A percentile compares a stretch with the other conserved stretches of the same genome.
These are phyloP conservation scores for Lathyrus tuberosus DNA, from an alignment of 306 rosid genomes.

Conservation along the genomic window DNA sequence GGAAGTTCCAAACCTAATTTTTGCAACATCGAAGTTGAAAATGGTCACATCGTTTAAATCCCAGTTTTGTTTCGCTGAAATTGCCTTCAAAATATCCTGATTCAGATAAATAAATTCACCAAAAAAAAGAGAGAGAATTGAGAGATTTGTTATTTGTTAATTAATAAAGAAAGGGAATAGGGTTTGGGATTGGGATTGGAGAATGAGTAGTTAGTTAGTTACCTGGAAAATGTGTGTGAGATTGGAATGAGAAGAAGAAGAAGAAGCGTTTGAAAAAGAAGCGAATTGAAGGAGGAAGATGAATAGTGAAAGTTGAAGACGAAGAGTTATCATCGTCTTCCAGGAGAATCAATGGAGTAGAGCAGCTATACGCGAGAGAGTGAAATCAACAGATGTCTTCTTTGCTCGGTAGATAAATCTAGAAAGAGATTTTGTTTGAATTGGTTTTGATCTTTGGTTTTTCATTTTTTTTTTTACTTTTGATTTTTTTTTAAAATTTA, in stretches of 20 bases:
- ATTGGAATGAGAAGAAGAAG: constrained; percentile 38
- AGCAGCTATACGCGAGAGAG: background rate
- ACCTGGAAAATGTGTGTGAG: constrained; percentile 68
- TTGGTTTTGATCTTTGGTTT: background rate
- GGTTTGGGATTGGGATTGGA: background rate
- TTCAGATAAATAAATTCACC: background rate
- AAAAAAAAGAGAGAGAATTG: background rate
- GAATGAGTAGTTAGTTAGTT: background rate
- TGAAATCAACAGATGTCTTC: too few species aligned
- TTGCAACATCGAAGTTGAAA: constrained; percentile 55
- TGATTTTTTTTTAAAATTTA: too few species aligned
- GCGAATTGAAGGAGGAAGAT: constrained; percentile 46
- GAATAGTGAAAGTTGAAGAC: constrained; percentile 34
- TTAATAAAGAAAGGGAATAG: background rate
- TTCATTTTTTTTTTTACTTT: too few species aligned
- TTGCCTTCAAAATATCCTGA: constrained; percentile 74
- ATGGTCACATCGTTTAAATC: constrained; percentile 52
- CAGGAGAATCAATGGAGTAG: background rate
- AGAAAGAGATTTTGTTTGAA: background rate
- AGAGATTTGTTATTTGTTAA: too few species aligned
- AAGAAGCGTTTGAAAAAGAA: constrained; percentile 30
- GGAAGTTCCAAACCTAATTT: constrained; percentile 59
- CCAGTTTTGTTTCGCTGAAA: constrained; percentile 68
- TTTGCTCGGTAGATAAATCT: background rate
- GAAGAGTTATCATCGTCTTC: background rate